Percentiles rank a stretch among this genome's conserved stretches.
Conservation (phyloP, 2,329 filamentous ascomycete genomes). For the Penicillium janthinellum region DNA sequence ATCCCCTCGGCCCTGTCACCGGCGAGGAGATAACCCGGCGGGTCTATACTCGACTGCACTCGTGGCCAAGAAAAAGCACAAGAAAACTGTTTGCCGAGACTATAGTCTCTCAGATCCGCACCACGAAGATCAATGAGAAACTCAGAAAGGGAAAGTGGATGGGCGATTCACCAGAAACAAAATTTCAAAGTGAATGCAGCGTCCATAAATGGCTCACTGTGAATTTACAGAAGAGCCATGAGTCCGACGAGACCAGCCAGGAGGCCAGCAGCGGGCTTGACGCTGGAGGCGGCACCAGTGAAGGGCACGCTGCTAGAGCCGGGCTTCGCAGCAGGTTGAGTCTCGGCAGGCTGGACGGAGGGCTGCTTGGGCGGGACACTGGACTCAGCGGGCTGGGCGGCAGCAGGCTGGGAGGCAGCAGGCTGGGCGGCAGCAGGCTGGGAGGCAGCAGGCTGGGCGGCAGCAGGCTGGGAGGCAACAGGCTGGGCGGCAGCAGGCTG, state of each 20-base stretch:
- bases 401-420: no score
- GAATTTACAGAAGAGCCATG: slow-evolving; percentile 42
- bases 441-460: neutral
- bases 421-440: neutral
- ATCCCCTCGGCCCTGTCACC: slow-evolving; percentile 4
- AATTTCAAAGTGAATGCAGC: neutral
- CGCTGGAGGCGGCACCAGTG: slow-evolving; percentile 39
- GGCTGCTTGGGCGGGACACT: neutral
- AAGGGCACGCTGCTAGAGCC: slow-evolving; percentile 19
- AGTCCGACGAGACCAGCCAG: slow-evolving; percentile 41
- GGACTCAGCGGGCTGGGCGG: no score
- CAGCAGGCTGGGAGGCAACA: slow-evolving; percentile 7
- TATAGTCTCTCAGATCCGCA: slow-evolving; percentile 16
- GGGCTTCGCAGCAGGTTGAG: slow-evolving; percentile 11
- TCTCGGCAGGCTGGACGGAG: slow-evolving; percentile 6
- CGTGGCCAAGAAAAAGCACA: slow-evolving; percentile 10
- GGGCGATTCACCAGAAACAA: neutral
- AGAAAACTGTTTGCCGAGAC: slow-evolving; percentile 6
- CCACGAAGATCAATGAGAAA: slow-evolving; percentile 19
- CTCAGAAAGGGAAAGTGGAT: slow-evolving; percentile 1
- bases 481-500: slow-evolving; percentile 8
- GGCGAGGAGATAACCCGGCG: slow-evolving; percentile 14
- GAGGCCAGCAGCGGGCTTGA: slow-evolving; percentile 40
- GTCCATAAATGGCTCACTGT: slow-evolving; percentile 13
- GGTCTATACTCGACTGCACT: slow-evolving; percentile 13